Base-by-base conservation (phyloP, 129 eudicot species). In the Artemisia annua region DNA sequence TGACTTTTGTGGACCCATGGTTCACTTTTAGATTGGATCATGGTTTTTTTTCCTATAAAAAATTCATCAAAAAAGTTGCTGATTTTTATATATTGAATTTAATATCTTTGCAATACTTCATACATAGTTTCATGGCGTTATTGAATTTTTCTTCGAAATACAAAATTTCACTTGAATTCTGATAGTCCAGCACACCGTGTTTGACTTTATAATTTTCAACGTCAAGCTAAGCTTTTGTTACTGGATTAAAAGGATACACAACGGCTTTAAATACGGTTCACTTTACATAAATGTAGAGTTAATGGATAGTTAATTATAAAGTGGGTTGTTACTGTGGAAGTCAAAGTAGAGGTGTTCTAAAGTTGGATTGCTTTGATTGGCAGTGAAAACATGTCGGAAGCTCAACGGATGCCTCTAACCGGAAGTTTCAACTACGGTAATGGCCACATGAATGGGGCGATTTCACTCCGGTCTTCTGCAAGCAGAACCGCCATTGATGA, bases 301-400 rank as follows among this genome's bases (percentile, higher is more conserved):
- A 39, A 75, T 9, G 19, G 7, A 59, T n/a, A 18, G 3, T 3
- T 39, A 4, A 15, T 16, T 51, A n/a, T 1, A 0, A n/a, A n/a
- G n/a, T n/a, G 8, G 0, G 44, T 14, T 69, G 46, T 69, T 76
- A 77, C 75, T 19, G 3, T n/a, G 58, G 15, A 77, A 60, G 71
- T 61, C 78, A 64, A 75, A 71, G 22, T n/a, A 65, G 24, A 49
- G 16, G 24, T 19, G 16, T n/a, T 16, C 24, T 77, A 20, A 77
- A 69, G 4, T 60, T 30, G 63, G 11, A 7, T 52, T 72, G 18
- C 11, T 26, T 43, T 35, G 43, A 52, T 70, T 28, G 35, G 9
- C 82, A 78, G 77, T 65, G 69, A 55, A 74, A 84, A 76, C 66
- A 91, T 91, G 97, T 80, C 87, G 30, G 95, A 91, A 84, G 85